A percentile compares a stretch with the other conserved stretches of the same genome.
Conservation (phyloP, 169 alveolate species). For the Toxoplasma gondii region DNA sequence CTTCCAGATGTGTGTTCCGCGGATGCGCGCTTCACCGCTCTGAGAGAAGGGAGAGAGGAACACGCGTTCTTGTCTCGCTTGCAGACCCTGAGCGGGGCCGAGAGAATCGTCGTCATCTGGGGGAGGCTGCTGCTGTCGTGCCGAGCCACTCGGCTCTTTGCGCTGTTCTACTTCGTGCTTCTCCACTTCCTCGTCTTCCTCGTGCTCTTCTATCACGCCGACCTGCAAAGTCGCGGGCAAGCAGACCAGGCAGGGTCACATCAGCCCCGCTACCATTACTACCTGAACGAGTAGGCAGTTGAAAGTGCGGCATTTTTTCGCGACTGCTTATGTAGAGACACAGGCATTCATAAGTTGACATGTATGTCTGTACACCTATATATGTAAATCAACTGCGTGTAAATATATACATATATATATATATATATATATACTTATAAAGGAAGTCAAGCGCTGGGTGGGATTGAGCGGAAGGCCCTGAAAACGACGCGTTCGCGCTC, state of each 20-base stretch:
- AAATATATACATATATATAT: no score
- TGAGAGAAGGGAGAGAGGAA: background rate
- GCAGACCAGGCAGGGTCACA: background rate
- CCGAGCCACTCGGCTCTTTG: conserved; percentile 31
- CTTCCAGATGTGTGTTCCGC: background rate
- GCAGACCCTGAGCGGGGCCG: conserved; percentile 27
- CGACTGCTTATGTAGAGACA: background rate
- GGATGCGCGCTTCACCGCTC: background rate
- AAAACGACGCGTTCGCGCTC: no score
- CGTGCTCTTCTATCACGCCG: conserved; percentile 23
- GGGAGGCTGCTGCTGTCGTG: conserved; percentile 32
- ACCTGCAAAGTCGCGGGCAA: background rate
- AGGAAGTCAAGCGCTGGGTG: background rate
- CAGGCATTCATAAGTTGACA: no score
- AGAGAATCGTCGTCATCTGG: conserved; percentile 33
- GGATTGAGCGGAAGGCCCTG: background rate
- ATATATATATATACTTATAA: background rate
- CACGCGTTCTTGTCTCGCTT: background rate
- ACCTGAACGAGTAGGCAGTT: background rate
- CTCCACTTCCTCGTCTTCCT: conserved; percentile 32
- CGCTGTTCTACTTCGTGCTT: conserved; percentile 23
- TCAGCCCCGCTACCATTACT: background rate
- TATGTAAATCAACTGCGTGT: background rate
- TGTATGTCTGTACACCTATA: background rate
- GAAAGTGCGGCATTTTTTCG: background rate